A percentile compares a stretch with the other conserved stretches of the same genome.
phyloP scores from a whole-genome alignment of 2,329 filamentous ascomycete genomes.

The Ophiostoma australiae region DNA sequence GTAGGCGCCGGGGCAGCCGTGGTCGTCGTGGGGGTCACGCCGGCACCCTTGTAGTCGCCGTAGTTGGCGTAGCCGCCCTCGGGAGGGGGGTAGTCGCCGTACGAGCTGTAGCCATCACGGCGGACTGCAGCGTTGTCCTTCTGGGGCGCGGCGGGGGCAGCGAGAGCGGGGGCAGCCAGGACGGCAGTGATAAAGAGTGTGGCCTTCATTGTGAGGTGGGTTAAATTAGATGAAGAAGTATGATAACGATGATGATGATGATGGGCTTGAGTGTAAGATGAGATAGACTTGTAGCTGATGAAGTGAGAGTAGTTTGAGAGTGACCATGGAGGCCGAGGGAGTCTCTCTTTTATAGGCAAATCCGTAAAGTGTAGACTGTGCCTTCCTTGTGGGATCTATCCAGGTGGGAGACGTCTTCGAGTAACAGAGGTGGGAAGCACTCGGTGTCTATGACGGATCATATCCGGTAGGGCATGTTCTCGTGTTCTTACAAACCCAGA shows the following conservation, averaged over 20 bases:
- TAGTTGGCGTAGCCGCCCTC: constrained; percentile 21
- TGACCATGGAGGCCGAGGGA: neutral
- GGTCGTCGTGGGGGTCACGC: neutral
- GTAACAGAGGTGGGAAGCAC: too few relatives aligned
- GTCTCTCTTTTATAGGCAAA: neutral
- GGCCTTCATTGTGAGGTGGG: constrained; percentile 21
- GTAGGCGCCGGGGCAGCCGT: neutral
- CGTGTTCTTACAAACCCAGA: neutral
- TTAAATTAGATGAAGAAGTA: neutral
- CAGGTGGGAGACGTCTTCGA: too few relatives aligned
- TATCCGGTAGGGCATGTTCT: neutral
- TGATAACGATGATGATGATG: neutral
- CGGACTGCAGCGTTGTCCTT: constrained; percentile 16
- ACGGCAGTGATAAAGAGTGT: constrained; percentile 17
- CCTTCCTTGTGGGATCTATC: too few relatives aligned
- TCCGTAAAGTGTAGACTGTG: neutral
- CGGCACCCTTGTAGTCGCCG: constrained; percentile 20
- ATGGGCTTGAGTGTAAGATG: neutral
- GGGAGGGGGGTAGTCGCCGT: constrained; percentile 21
- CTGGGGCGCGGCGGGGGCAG: constrained; percentile 12
- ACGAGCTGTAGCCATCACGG: constrained; percentile 18
- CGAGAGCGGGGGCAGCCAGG: constrained; percentile 19
- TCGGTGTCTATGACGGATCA: neutral
- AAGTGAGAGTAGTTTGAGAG: neutral
- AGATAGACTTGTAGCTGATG: neutral